Evolutionary conservation across 768 basidiomycete genomes (phyloP).

Genomic region (Paxillus ammoniavirescens): DNA sequence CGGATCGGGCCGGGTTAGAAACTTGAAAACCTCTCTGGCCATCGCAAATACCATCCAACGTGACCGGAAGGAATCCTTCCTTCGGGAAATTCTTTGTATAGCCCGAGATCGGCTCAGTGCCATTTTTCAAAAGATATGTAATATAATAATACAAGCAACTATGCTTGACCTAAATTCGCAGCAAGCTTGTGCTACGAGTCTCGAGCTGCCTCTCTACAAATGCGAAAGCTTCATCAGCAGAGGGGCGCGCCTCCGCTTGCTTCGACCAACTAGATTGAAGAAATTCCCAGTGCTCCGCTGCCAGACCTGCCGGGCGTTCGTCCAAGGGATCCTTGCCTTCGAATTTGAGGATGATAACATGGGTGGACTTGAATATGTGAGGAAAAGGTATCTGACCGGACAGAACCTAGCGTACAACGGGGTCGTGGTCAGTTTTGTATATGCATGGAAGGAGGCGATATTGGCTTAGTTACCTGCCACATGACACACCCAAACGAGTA

Average conservation of each 20-base stretch:
- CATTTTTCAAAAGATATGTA: no score
- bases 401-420: slow-evolving; percentile 2
- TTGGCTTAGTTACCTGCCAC: slow-evolving; percentile 1
- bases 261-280: slow-evolving; percentile 15
- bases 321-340: slow-evolving; percentile 15
- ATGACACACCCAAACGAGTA: slow-evolving; percentile 14
- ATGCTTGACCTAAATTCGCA: no score
- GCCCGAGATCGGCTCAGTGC: no score
- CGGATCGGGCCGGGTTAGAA: no score
- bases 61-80: no score
- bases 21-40: no score
- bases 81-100: no score
- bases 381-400: slow-evolving; percentile 11
- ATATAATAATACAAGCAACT: no score
- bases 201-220: slow-evolving; percentile 6
- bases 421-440: no score
- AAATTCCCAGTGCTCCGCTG: slow-evolving; percentile 6
- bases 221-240: slow-evolving; percentile 3
- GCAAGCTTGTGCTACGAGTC: background rate
- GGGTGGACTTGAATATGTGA: slow-evolving; percentile 6
- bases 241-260: slow-evolving; percentile 2
- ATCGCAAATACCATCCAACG: no score
- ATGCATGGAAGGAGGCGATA: no score
- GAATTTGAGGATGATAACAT: slow-evolving; percentile 15
- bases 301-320: slow-evolving; percentile 4